phyloP scores from a whole-genome alignment of 2,329 filamentous ascomycete genomes.

The Pyrenophora seminiperda region DNA sequence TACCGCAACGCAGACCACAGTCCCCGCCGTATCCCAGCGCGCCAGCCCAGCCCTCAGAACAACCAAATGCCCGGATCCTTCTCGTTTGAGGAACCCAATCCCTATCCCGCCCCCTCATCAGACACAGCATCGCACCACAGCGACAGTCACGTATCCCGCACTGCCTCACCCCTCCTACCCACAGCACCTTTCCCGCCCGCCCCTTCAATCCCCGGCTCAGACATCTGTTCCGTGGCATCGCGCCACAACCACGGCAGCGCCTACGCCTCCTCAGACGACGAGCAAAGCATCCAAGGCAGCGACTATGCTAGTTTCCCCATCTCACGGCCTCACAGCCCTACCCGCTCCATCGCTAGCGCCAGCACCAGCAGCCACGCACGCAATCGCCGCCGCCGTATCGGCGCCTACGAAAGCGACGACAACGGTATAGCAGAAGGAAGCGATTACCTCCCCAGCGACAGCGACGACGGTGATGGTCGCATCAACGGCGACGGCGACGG shows the following conservation, averaged over 20 bases:
- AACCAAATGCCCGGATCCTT: neutral
- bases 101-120: neutral
- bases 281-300: neutral
- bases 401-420: neutral
- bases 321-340: neutral
- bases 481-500: neutral
- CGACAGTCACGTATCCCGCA: neutral
- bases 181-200: neutral
- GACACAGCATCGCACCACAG: conserved; percentile 11
- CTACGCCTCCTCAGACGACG: too few relatives aligned
- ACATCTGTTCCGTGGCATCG: neutral
- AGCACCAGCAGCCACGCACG: too few relatives aligned
- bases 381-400: too few relatives aligned
- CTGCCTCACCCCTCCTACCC: neutral
- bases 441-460: conserved; percentile 3
- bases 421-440: conserved; percentile 7
- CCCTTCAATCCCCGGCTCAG: too few relatives aligned
- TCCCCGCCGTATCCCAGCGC: too few relatives aligned
- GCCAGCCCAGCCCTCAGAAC: too few relatives aligned
- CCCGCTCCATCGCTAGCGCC: too few relatives aligned
- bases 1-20: too few relatives aligned
- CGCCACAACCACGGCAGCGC: neutral
- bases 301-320: neutral
- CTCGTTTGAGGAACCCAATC: neutral
- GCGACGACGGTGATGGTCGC: neutral